Evolutionary conservation across 169 alveolate genomes (phyloP), one percentile per base, ranked within the genome.

Genomic region (Cryptosporidium baileyi): DNA sequence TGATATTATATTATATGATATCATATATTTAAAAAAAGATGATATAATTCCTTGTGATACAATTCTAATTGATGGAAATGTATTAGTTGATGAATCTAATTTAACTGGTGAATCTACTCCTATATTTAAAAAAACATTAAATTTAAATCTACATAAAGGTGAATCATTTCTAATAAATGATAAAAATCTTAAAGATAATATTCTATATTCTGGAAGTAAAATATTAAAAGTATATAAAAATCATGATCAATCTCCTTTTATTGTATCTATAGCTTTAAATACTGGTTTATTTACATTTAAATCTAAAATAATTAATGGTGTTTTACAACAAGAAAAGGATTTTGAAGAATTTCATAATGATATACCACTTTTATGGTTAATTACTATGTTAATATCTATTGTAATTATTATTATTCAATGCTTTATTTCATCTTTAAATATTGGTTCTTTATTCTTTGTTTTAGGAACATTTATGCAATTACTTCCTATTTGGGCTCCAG

Each of bases 91-190:
- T 62, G 97, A 95, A 81, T 90, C 95, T 59, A 82, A 90, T 36
- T 85, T 95, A 36, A 95, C 97, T 1, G 97, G 97, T 1, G 97
- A 95, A 81, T 89, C 96, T 2, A 80, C 90, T 19, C 97, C 97
- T 1, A 88, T 93, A 63, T 90, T 92, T 52, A 95, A 93, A 82
- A 88, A 82, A n/a, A 80, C 89, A 43, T 0, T 15, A 0, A 41
- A 51, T 41, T 34, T 59, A n/a, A 74, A 38, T 15, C 47, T 19
- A 8, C 57, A n/a, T 47, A 19, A 0, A n/a, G n/a, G 40, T 7
- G 45, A 47, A 49, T 45, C 22, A 51, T 38, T 65, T 65, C 38
- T 44, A 11, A 28, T 43, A 11, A 28, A 61, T 22, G 57, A 49
- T 38, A 74, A 40, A 13, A 34, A 19, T 19, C 30, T 22, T 6